Conservation (phyloP, 2,329 filamentous ascomycete species). For the Fusarium coffeatum region DNA sequence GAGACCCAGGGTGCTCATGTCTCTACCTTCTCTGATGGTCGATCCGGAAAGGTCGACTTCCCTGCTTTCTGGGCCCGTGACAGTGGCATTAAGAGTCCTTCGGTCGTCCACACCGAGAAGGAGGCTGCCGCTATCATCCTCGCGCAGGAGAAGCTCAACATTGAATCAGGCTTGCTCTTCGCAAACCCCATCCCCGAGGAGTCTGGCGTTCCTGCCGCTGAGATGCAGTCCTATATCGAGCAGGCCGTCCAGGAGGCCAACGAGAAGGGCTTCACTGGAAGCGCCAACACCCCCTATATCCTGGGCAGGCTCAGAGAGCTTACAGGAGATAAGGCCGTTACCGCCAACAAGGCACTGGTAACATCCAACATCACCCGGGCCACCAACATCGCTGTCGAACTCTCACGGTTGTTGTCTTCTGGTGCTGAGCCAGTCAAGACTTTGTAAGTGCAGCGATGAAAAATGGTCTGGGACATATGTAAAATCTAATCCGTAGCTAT, state of each 20-base stretch:
- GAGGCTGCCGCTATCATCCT: conserved; percentile 92
- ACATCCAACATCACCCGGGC: conserved; percentile 65
- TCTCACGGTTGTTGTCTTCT: conserved; percentile 58
- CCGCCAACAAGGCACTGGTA: conserved; percentile 76
- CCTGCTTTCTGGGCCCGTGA: conserved; percentile 94
- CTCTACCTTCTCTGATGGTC: conserved; percentile 88
- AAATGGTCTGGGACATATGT: conserved; percentile 32
- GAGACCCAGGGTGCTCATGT: conserved; percentile 82
- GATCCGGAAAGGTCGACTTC: conserved; percentile 79
- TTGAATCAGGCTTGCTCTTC: conserved; percentile 85
- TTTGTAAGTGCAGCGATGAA: conserved; percentile 53
- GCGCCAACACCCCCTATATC: conserved; percentile 86
- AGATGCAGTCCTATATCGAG: conserved; percentile 77
- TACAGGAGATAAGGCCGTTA: conserved; percentile 76
- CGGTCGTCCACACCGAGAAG: conserved; percentile 76
- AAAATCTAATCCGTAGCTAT: conserved; percentile 53
- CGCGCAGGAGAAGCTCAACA: conserved; percentile 76
- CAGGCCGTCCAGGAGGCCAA: conserved; percentile 74
- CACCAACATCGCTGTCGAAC: conserved; percentile 64
- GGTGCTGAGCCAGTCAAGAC: conserved; percentile 46
- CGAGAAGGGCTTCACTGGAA: conserved; percentile 75
- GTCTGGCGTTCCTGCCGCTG: conserved; percentile 73
- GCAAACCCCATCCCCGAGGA: conserved; percentile 86
- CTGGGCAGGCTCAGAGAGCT: conserved; percentile 82
- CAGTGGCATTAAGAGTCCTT: conserved; percentile 83